Evolutionary conservation across 306 rosid genomes (phyloP).

Genomic region (Senna siamea): DNA sequence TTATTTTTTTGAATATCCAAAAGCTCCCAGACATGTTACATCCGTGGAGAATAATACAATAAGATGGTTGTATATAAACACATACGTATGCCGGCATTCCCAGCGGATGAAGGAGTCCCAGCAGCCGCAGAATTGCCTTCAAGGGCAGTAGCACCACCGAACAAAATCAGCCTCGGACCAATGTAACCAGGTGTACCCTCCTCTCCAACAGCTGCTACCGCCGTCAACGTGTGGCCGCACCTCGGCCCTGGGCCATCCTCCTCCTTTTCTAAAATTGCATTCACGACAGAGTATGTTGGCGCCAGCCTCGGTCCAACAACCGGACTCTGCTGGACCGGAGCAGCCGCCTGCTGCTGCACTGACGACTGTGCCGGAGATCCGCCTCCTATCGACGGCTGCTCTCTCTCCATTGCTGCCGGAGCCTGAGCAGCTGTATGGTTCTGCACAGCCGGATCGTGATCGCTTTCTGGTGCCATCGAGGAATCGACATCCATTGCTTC

Average conservation of each 20-base stretch:
- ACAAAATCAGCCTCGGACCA: conserved; percentile 89
- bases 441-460: conserved; percentile 75
- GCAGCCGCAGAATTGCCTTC: conserved; percentile 96
- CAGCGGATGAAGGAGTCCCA: conserved; percentile 98
- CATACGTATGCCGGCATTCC: conserved; percentile 99
- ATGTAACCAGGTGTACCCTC: conserved; percentile 84
- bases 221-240: conserved; percentile 98
- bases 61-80: conserved; percentile 23
- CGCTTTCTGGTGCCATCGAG: conserved; percentile 78
- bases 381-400: conserved; percentile 50
- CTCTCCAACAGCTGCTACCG: conserved; percentile 96
- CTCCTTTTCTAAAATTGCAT: conserved; percentile 85
- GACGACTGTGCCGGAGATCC: conserved; percentile 53
- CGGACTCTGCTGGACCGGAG: conserved; percentile 71
- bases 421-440: conserved; percentile 54
- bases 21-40: not conserved
- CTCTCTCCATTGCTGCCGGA: conserved; percentile 56
- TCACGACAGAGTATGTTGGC: conserved; percentile 81
- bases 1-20: not conserved
- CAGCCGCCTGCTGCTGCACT: conserved; percentile 45
- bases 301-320: conserved; percentile 94
- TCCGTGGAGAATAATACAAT: not conserved
- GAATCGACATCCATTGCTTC: conserved; percentile 90
- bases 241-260: conserved; percentile 99
- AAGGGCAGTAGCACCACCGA: conserved; percentile 99